Evolutionary conservation across 768 basidiomycete genomes (phyloP).

Genomic region (Butyriboletus loyo): DNA sequence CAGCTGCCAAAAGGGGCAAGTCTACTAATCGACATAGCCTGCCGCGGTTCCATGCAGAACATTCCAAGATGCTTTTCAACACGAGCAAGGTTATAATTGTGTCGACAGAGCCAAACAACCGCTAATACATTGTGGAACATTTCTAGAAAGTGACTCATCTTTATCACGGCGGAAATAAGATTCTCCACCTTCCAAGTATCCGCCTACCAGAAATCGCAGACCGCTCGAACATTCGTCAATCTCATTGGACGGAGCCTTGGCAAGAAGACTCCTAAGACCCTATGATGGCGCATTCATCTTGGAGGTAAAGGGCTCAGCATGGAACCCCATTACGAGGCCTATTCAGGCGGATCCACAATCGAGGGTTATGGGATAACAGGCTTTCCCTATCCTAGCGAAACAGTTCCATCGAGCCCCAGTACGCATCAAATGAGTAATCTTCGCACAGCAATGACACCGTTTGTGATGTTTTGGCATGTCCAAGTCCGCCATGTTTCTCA

Average conservation of each 20-base stretch:
- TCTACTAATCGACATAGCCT: constrained; percentile 18
- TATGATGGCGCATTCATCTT: neutral
- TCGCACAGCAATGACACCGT: constrained; percentile 4
- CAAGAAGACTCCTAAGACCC: neutral
- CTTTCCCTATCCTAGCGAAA: constrained; percentile 5
- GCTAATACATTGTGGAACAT: constrained; percentile 1
- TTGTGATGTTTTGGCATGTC: neutral
- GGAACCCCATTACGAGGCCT: neutral
- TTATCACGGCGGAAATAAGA: constrained; percentile 16
- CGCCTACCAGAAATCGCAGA: neutral
- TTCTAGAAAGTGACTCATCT: neutral
- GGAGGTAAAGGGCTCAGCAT: constrained; percentile 8
- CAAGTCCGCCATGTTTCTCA: neutral
- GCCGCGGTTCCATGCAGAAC: constrained; percentile 23
- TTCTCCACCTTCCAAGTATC: neutral
- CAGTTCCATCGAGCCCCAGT: neutral
- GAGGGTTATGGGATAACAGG: constrained; percentile 4
- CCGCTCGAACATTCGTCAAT: constrained; percentile 2
- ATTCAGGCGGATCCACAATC: neutral
- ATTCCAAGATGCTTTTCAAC: constrained; percentile 15
- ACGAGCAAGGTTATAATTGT: constrained; percentile 14
- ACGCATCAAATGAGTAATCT: constrained; percentile 1
- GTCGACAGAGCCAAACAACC: constrained; percentile 23
- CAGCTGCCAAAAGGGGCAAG: constrained; percentile 13
- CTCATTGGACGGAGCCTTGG: neutral